These are phyloP conservation scores for Thraustochytrium striatum DNA, from an alignment of 352 stramenopile genomes.

Conservation along the genomic window DNA sequence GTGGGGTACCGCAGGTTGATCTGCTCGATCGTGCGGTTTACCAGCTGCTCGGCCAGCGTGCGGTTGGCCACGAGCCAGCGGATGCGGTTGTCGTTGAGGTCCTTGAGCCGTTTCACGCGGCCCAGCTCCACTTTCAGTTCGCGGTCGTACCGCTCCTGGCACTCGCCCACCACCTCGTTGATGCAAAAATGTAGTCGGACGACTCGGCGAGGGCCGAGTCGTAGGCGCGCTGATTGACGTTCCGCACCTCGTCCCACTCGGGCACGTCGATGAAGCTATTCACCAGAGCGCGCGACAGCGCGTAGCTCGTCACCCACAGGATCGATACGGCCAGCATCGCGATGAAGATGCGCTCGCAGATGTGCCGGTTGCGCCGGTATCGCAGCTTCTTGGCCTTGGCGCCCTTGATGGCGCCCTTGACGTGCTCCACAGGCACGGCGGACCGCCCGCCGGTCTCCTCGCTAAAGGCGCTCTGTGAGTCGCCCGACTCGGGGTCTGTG, in stretches of 20 bases:
- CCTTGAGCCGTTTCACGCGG: background rate
- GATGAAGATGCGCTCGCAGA: constrained; percentile 4
- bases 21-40: background rate
- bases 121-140: background rate
- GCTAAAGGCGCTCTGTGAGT: too few species aligned
- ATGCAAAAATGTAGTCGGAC: background rate
- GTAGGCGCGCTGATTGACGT: constrained; percentile 11
- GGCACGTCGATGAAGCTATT: background rate
- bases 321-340: constrained; percentile 5
- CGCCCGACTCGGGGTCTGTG: too few species aligned
- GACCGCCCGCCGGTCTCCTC: too few species aligned
- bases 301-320: constrained; percentile 32
- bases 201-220: background rate
- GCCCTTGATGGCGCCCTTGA: constrained; percentile 22
- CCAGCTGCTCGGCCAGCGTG: background rate
- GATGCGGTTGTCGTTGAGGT: background rate
- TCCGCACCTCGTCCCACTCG: background rate
- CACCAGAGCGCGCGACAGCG: background rate
- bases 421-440: background rate
- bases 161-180: background rate
- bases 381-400: background rate
- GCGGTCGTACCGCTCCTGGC: background rate
- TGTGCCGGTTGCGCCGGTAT: background rate
- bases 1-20: background rate
- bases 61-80: background rate